These are phyloP conservation scores for Quaeritorhiza haematococci DNA, from an alignment of 371 early-diverging fungal species.

Conservation along the genomic window DNA sequence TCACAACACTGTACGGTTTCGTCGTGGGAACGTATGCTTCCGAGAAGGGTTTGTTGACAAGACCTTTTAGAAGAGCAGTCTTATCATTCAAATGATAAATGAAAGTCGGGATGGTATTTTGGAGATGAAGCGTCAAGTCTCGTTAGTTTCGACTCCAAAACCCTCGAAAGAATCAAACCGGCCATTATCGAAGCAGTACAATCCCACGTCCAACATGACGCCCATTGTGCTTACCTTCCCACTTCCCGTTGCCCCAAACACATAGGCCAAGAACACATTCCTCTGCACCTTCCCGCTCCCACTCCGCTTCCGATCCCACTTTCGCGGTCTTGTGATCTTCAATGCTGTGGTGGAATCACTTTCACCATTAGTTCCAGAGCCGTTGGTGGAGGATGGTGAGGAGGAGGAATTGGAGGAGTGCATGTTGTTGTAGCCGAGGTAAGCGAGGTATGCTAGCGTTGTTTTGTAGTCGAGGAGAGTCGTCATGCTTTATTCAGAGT, in stretches of 20 bases:
- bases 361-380: too few relatives aligned
- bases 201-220: too few relatives aligned
- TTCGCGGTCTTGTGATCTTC: conserved; percentile 42
- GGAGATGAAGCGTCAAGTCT: too few relatives aligned
- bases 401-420: too few relatives aligned
- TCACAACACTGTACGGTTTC: conserved; percentile 75
- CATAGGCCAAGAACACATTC: conserved; percentile 86
- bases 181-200: neutral
- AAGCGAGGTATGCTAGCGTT: conserved; percentile 88
- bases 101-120: neutral
- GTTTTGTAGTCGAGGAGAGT: conserved; percentile 83
- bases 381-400: too few relatives aligned
- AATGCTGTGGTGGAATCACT: conserved; percentile 45
- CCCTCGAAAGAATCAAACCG: too few relatives aligned
- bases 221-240: too few relatives aligned
- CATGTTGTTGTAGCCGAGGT: conserved; percentile 93
- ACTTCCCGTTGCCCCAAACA: conserved; percentile 86
- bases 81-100: conserved; percentile 13
- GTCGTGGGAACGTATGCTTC: conserved; percentile 72
- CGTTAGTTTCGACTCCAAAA: too few relatives aligned
- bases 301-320: conserved; percentile 69
- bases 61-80: conserved; percentile 76
- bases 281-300: conserved; percentile 82
- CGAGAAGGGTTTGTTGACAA: conserved; percentile 76
- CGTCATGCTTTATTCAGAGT: conserved; percentile 70